Evolutionary conservation across 73 alveolate genomes (phyloP).

Genomic region (Strombidium stylifer): DNA sequence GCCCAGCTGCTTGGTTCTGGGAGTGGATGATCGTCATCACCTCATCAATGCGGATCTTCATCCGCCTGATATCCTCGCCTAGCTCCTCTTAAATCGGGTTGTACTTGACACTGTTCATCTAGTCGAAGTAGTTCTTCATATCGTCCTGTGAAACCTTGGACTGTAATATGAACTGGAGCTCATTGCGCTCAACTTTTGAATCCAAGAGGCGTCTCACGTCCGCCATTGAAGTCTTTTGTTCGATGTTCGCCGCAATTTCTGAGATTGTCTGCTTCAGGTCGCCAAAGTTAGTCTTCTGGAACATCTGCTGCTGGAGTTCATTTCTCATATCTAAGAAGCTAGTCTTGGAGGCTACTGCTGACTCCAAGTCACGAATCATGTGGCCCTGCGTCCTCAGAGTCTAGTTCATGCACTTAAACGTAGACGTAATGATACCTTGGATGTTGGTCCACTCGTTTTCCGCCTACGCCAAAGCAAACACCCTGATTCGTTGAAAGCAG

Average conservation of each 20-base stretch:
- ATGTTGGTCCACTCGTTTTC: constrained; percentile 61
- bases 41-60: no score
- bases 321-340: no score
- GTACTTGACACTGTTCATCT: neutral
- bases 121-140: constrained; percentile 8
- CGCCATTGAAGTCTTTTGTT: constrained; percentile 34
- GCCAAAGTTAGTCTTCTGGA: constrained; percentile 49
- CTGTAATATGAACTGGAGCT: constrained; percentile 42
- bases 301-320: constrained; percentile 26
- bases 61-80: neutral
- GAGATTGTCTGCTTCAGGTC: constrained; percentile 63
- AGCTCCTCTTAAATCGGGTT: constrained; percentile 16
- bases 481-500: neutral
- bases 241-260: constrained; percentile 60
- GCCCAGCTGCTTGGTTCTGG: no score
- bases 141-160: constrained; percentile 53
- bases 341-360: constrained; percentile 58
- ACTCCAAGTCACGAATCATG: constrained; percentile 52
- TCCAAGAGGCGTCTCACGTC: constrained; percentile 46
- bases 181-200: constrained; percentile 51
- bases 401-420: constrained; percentile 49
- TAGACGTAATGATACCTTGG: constrained; percentile 59
- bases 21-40: no score
- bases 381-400: constrained; percentile 54
- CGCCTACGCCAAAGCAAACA: constrained; percentile 4